These are phyloP conservation scores for Stephania cephalantha DNA, from an alignment of 164 flowering plant genomes.

Conservation along the genomic window DNA sequence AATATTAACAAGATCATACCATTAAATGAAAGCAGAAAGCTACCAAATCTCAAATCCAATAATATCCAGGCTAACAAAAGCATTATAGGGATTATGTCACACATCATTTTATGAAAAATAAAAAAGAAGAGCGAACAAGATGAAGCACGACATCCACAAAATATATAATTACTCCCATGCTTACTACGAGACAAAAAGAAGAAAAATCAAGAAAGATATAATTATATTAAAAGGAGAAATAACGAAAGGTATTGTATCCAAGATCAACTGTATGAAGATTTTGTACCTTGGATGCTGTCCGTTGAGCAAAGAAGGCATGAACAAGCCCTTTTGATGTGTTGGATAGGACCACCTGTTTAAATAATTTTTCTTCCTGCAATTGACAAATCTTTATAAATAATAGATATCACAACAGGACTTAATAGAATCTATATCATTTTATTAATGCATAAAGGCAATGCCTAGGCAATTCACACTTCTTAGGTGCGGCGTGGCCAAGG, in stretches of 20 bases:
- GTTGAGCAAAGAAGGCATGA: constrained; percentile 64
- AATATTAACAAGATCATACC: neutral
- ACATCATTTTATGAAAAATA: no score
- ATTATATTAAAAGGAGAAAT: no score
- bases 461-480: no score
- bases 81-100: neutral
- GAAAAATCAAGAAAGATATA: no score
- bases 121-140: no score
- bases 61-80: neutral
- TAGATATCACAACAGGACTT: neutral
- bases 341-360: constrained; percentile 46
- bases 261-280: neutral
- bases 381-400: constrained; percentile 1
- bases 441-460: no score
- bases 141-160: no score
- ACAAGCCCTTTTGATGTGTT: constrained; percentile 64
- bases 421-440: neutral
- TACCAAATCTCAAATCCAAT: neutral
- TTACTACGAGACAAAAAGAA: no score
- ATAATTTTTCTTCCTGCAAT: constrained; percentile 56
- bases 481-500: no score
- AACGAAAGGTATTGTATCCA: neutral
- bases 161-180: no score
- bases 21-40: neutral
- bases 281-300: constrained; percentile 60